A percentile compares a stretch with the other conserved stretches of the same genome.
phyloP scores from a whole-genome alignment of 2,329 filamentous ascomycete genomes.

The Acarospora socialis region DNA sequence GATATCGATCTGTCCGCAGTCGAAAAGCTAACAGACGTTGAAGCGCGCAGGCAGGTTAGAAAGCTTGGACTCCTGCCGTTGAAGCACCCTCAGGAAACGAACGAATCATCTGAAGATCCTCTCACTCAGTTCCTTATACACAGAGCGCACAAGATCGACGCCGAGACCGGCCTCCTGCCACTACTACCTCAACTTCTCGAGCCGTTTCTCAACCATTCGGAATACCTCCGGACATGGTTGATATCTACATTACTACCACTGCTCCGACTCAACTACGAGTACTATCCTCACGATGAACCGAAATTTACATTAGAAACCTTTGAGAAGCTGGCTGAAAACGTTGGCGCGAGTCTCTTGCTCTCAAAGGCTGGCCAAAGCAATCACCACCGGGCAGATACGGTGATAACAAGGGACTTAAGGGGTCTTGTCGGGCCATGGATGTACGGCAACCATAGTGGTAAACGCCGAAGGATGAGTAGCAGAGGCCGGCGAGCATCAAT shows the following conservation, averaged over 20 bases:
- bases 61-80: constrained; percentile 38
- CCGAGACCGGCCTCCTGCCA: constrained; percentile 42
- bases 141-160: constrained; percentile 44
- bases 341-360: constrained; percentile 40
- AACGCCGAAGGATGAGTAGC: constrained; percentile 36
- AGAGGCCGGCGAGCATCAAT: constrained; percentile 18
- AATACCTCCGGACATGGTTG: constrained; percentile 43
- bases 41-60: constrained; percentile 38
- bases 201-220: constrained; percentile 41
- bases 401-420: constrained; percentile 37
- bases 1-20: constrained; percentile 12
- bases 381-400: constrained; percentile 18
- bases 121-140: constrained; percentile 45
- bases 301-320: constrained; percentile 36
- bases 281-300: constrained; percentile 38
- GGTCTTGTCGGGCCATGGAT: constrained; percentile 50
- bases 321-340: constrained; percentile 35
- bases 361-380: constrained; percentile 35
- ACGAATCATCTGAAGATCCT: constrained; percentile 23
- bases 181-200: constrained; percentile 41
- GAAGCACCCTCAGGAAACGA: constrained; percentile 25
- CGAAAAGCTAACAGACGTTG: constrained; percentile 31
- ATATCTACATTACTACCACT: constrained; percentile 45
- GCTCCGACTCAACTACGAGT: constrained; percentile 46
- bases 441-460: constrained; percentile 39